Evolutionary conservation across 306 rosid genomes (phyloP), one percentile per base, ranked within the genome.

Genomic region (Vigna nakashimae): DNA sequence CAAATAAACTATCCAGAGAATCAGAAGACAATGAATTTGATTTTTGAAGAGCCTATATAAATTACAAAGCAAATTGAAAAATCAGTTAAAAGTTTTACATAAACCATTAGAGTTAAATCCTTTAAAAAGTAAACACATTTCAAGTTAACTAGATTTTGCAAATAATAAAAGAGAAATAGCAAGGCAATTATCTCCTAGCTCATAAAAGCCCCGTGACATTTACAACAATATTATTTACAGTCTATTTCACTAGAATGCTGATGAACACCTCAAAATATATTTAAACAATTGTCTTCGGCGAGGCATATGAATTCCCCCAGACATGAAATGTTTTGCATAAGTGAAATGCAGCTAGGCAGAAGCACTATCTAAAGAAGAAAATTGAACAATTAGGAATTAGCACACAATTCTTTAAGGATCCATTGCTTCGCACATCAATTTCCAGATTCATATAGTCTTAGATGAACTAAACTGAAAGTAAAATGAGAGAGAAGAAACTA

Each of bases 1-100:
- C 92, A 89, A 95, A 92, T 77, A 92, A 89, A 80, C 91, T 84
- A 70, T 91, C 99, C 59, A 92, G 87, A 76, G 98, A 95, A 91
- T 95, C 98, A 0, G 93, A 91, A 67, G 96, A 92, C 71, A 75
- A 63, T 28, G 89, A 83, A 81, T 88, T 86, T 73, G 94, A 82
- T 59, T 62, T 88, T 76, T 65, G 86, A 62, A 80, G 83, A 73
- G 55, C 90, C 92, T 91, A 32, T 79, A 58, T 70, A 75, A 9
- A 74, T 80, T 73, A 71, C 73, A 79, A 82, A 64, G 62, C 26
- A 86, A 69, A 69, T 65, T 49, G 66, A 64, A 34, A 60, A 68
- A 22, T 71, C 68, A 65, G 79, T 79, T 52, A 73, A 75, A 63
- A 40, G 22, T 64, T 77, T 43, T 8, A 53, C 59, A 53, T 17